Evolutionary conservation across 1,284 basidiomycete genomes (phyloP), one percentile per base, ranked within the genome.

Genomic region (Apiotrichum montevideense): DNA sequence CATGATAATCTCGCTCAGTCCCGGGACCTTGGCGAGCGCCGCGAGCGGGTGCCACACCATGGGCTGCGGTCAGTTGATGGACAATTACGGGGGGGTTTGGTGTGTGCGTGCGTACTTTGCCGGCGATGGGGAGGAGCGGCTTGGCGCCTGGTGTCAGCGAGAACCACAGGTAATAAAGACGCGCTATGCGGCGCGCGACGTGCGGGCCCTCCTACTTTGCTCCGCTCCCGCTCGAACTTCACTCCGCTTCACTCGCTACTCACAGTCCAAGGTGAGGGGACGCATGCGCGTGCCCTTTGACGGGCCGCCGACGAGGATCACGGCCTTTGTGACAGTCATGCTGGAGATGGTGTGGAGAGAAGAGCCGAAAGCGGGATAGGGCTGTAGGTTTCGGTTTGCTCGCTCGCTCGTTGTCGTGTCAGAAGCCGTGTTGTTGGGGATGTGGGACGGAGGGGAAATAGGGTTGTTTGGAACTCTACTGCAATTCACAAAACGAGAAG

Each of bases 21-120:
- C 77, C 6, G 74, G 70, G 10, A 80, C 75, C 54, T 77, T 72
- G 21, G 78, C 77, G 34, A 80, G 74, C 11, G 79, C 78, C 32
- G 76, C 69, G 40, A 80, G 72, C 11, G 78, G 78, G 67, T 81
- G 80, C 78, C 79, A 81, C 61, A 80, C 76, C 75, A 80, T 78
- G 9, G 79, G 71, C 66, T 78, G 57, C 34, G 11, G 55, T 60
- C 10, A 60, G 58, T 10, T 6, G 32, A 4, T 15, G 3, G 1
- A 6, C 14, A 6, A n/a, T 6, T 34, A 14, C 13, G 14, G 50
- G 2, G 41, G 9, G 35, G 13, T 29, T 4, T 6, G 29, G n/a
- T 21, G 33, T 15, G 32, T 3, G 14, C 35, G 21, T 3, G n/a
- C 49, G 21, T 14, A 73, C 74, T 73, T 77, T 77, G 50, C 79